Evolutionary conservation across 164 flowering plant genomes (phyloP), one percentile per base, ranked within the genome.

Genomic region (Vitis rotundifolia): DNA sequence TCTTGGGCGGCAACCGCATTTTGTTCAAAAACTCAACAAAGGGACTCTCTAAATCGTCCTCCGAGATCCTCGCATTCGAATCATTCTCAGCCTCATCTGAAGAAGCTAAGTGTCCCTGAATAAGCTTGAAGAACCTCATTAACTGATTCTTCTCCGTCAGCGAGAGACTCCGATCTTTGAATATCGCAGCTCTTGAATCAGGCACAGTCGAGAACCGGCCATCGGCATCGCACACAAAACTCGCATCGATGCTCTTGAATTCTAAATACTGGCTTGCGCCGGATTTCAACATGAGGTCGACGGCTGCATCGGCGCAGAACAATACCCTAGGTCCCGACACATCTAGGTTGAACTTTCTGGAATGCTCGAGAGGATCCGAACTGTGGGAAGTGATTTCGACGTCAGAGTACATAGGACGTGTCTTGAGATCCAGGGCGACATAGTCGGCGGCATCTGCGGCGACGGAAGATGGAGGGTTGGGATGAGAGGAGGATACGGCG

Each of bases 81-180:
- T 73, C 65, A 3, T 63, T 81, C 0, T 56, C 74, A 10, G 12
- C 26, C 1, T 26, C 75, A 49, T 50, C 66, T 6, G 44, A 31
- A 3, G 55, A 61, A 31, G 57, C 75, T 64, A 86, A 71, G 64
- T 90, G 92, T 63, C 76, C 85, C 76, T 85, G 91, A 64, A 91
- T 92, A 18, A 85, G 86, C 86, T 91, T 93, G 77, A 91, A 93
- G 74, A 95, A 87, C 76, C 83, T 82, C 89, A 85, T 86, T 78
- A 95, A 62, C 79, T 81, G 88, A 70, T 82, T 85, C 88, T 93
- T 95, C 88, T 91, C 97, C 19, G 48, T 67, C 77, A 90, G 75
- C 0, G 80, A 66, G 59, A 95, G 76, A 10, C 61, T 80, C 71
- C 81, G 79, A 65, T 88, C 92, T 76, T 81, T 89, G 68, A 95